Evolutionary conservation across 2,329 filamentous ascomycete genomes (phyloP), one percentile per base, ranked within the genome.

Genomic region (Cercospora berteroae): DNA sequence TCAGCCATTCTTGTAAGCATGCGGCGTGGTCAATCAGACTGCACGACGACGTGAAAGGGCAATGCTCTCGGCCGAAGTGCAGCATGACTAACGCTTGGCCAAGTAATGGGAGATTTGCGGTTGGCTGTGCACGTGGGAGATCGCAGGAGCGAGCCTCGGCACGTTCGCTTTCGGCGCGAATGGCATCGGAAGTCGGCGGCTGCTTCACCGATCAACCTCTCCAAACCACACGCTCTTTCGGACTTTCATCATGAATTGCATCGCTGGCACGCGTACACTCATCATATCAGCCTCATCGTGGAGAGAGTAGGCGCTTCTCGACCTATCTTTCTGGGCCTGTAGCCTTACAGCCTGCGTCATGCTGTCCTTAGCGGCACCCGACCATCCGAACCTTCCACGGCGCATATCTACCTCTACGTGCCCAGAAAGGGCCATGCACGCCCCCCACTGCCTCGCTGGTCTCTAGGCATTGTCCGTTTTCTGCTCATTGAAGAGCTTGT

Each of bases 311-410:
- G 2, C n/a, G 7, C 36, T 7, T 39, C 36, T n/a, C 8, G 36
- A 16, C 36, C 2, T n/a, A n/a, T 1, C 0, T 8, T n/a, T 3
- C 3, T n/a, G 36, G 0, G 36, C 1, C 10, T 2, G 36, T 1
- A n/a, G 16, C 36, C 36, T n/a, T 3, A 3, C 36, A 8, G 36
- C 36, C 36, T 8, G 16, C 16, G 5, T 39, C 33, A 7, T 39
- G 36, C 36, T 39, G 13, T 39, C 2, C 4, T 2, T 36, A 13
- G 16, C 33, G 12, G 33, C 3, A 39, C 33, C 33, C 33, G 1
- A 16, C 6, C 6, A 39, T 5, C 13, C 13, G 33, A 39, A 5
- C 13, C 33, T 2, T 39, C 6, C 16, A 39, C 36, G 16, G 16
- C 6, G 2, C 36, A n/a, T 39, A 39, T 39, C 36, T 39, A n/a